phyloP scores from a whole-genome alignment of 169 alveolate genomes.

The Eimeria maxima region DNA sequence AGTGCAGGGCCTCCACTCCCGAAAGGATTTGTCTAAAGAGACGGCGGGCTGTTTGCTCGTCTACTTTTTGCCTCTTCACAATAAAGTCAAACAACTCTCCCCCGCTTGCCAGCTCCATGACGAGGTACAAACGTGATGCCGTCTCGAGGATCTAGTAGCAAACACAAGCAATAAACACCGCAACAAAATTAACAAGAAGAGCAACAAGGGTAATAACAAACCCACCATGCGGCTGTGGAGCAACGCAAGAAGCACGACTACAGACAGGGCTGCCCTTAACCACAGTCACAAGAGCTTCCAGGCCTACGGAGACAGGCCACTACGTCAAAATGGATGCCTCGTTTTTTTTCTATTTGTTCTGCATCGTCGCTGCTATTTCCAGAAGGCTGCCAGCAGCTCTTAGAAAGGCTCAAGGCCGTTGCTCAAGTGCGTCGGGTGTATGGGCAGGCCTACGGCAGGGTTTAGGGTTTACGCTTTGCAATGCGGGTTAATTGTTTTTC shows the following conservation, averaged over 20 bases:
- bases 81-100: slow-evolving; percentile 96
- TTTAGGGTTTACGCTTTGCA: not conserved
- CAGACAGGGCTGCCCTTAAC: too few species aligned
- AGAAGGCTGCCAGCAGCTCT: not conserved
- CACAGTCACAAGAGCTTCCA: too few species aligned
- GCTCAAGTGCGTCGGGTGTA: not conserved
- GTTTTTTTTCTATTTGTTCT: too few species aligned
- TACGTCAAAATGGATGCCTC: too few species aligned
- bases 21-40: slow-evolving; percentile 91
- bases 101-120: slow-evolving; percentile 95
- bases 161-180: not conserved
- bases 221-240: too few species aligned
- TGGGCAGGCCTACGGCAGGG: not conserved
- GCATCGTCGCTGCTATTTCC: not conserved
- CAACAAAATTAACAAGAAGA: not conserved
- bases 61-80: slow-evolving; percentile 92
- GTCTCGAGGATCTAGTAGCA: slow-evolving; percentile 90
- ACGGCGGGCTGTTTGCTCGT: slow-evolving; percentile 87
- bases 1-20: slow-evolving; percentile 94
- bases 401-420: too few species aligned
- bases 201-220: not conserved
- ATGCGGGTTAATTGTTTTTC: not conserved
- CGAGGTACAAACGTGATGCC: slow-evolving; percentile 89
- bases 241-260: too few species aligned
- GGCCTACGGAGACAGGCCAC: too few species aligned